Conservation (phyloP, 371 early-diverging fungal genomes). For the Saksenaea vasiformis region DNA sequence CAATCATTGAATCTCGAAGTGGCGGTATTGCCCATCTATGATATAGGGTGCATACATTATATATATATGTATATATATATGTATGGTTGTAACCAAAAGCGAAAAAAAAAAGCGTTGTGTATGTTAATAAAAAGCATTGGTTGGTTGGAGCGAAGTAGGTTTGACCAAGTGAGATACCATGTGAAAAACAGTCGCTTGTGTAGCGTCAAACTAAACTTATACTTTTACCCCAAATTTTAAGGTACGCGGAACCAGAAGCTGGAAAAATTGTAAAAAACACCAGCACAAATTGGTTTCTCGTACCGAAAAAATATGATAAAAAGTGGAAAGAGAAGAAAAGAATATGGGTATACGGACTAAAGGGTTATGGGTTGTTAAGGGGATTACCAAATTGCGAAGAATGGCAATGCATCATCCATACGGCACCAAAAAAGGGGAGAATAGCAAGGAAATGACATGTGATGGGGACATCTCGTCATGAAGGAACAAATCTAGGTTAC, state of each 20-base stretch:
- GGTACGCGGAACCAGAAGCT: background rate
- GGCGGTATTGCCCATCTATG: background rate
- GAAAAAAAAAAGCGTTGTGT: background rate
- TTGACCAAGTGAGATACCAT: background rate
- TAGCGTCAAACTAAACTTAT: background rate
- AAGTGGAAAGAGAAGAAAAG: background rate
- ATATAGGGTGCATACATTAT: too few relatives aligned
- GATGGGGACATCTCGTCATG: background rate
- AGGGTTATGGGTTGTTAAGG: background rate
- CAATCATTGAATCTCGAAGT: conserved; percentile 5
- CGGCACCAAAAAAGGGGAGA: background rate
- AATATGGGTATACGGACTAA: background rate
- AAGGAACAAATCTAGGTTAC: background rate
- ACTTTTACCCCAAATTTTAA: background rate
- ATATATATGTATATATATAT: too few relatives aligned
- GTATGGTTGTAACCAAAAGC: too few relatives aligned
- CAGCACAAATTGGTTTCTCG: background rate
- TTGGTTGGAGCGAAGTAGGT: background rate
- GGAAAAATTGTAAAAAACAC: background rate
- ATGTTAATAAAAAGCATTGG: too few relatives aligned
- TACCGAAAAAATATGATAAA: background rate
- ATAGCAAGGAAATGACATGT: background rate
- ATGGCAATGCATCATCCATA: conserved; percentile 6
- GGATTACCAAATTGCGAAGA: conserved; percentile 7
- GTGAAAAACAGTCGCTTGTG: background rate